Base-by-base conservation (phyloP, 164 flowering plant genomes). In the Macadamia tetraphylla region DNA sequence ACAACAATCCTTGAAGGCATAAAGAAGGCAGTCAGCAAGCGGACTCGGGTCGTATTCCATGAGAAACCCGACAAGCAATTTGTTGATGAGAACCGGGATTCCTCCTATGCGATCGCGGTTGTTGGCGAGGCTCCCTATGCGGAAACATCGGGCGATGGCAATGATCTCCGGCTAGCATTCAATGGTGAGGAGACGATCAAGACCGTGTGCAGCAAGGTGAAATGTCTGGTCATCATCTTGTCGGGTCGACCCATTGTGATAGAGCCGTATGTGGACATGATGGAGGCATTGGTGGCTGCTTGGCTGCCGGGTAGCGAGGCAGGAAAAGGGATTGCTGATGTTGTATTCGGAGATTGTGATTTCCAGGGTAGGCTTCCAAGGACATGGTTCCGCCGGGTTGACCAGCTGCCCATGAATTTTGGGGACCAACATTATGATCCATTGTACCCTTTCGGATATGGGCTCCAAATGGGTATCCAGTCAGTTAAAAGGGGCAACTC, bases 291-390 rank as follows among this genome's bases (percentile, higher is more conserved):
- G 29, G 81, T 83, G n/a, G 83, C 86, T 9, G 86, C 84, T 0
- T 83, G 84, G 84, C 73, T 83, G 2, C 86, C 86, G 0, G 86
- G 86, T 11, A 71, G 74, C 4, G 86, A 83, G 57, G 78, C 72
- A 30, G 86, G 86, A 9, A 78, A 74, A 49, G 86, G 86, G 15
- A 73, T 83, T n/a, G 71, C 86, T 2, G 84, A 83, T 63, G 80
- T 81, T 30, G 64, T 83, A 23, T 83, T 83, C 58, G 86, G 86
- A 5, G 77, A 78, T 53, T 73, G 68, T 62, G 79, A 81, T 23
- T 83, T 83, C 63, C 69, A 76, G 0, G 85, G 87, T 11, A 81
- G 64, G 77, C 76, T 83, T 12, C 71, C 87, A 0, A 62, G 77
- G 35, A 81, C 87, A 9, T 81, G 86, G 86, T 83, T 83, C 73